Base-by-base conservation (phyloP, 306 rosid species). In the Vigna unguiculata region DNA sequence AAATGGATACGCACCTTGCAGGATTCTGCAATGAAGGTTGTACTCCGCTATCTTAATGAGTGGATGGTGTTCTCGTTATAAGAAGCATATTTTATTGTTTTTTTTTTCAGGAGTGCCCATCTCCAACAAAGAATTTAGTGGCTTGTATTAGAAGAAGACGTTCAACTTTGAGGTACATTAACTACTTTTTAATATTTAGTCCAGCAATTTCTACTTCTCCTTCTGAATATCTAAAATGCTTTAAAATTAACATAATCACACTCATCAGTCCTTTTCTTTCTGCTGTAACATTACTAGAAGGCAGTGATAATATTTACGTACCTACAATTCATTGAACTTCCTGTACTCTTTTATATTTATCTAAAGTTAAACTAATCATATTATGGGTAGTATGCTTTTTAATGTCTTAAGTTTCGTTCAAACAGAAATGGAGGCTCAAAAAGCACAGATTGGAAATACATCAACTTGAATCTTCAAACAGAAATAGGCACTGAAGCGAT, bases 1-100 rank as follows among this genome's bases (percentile, higher is more conserved):
- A 86, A 75, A 80, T 93, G 98, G 97, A 93, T 90, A 43, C 91
- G 77, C 51, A 88, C 93, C 3, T 83, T 91, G 61, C 90, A 91
- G 64, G 94, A 83, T 21, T 84, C 94, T 58, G 92, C 94, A 30
- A 19, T 87, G 80, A 90, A 88, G 98, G 98, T 91, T 88, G 68
- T 36, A 15, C 47, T 25, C 47, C 69, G 48, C 22, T 28, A 54
- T 76, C 79, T 55, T 52, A 46, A 70, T 46, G 49, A 64, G 62
- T 63, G 12, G 48, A 76, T 61, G 69, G 32, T 65, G 87, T 14
- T 78, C 6, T 21, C 72, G 14, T 77, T 70, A 70, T 25, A 48
- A 52, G 77, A 80, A 54, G n/a, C 77, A 81, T 65, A 72, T 65
- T 48, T 38, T 73, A 40, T 54, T 47, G 65, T 71, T 30, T 71